Evolutionary conservation across 805 yeast species (phyloP).

Genomic region (Saccharomycopsis sp.): DNA sequence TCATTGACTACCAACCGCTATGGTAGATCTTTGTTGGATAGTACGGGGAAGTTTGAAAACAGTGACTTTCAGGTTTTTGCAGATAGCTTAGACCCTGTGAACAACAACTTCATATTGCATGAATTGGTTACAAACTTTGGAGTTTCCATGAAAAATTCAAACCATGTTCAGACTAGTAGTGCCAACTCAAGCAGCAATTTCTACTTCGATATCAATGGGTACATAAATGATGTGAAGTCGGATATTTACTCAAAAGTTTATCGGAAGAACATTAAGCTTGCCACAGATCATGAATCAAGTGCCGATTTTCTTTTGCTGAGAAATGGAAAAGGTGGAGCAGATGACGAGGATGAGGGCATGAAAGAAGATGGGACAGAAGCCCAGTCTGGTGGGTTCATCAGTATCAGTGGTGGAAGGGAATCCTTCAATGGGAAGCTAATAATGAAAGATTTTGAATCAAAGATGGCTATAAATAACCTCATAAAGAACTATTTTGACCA

Average conservation of each 20-base stretch:
- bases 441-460: slow-evolving; percentile 14
- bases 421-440: neutral
- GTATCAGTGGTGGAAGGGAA: slow-evolving; percentile 4
- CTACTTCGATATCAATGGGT: slow-evolving; percentile 40
- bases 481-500: slow-evolving; percentile 46
- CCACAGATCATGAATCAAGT: slow-evolving; percentile 1
- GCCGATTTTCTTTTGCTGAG: neutral
- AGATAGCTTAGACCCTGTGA: slow-evolving; percentile 8
- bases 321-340: neutral
- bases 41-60: too few relatives aligned
- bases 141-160: slow-evolving; percentile 34
- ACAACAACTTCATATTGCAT: slow-evolving; percentile 15
- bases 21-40: neutral
- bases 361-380: neutral
- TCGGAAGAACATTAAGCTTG: neutral
- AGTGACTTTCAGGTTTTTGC: slow-evolving; percentile 10
- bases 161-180: slow-evolving; percentile 30
- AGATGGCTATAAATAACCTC: slow-evolving; percentile 23
- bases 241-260: slow-evolving; percentile 17
- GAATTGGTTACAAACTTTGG: slow-evolving; percentile 24
- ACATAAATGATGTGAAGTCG: slow-evolving; percentile 33
- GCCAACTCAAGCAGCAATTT: slow-evolving; percentile 28
- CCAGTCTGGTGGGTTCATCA: neutral
- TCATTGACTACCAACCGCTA: slow-evolving; percentile 4
- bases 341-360: slow-evolving; percentile 4